Percentiles rank a stretch among this genome's conserved stretches.
These are phyloP conservation scores for Cystobasidium pallidum DNA, from an alignment of 1,284 basidiomycete species.

Conservation along the genomic window DNA sequence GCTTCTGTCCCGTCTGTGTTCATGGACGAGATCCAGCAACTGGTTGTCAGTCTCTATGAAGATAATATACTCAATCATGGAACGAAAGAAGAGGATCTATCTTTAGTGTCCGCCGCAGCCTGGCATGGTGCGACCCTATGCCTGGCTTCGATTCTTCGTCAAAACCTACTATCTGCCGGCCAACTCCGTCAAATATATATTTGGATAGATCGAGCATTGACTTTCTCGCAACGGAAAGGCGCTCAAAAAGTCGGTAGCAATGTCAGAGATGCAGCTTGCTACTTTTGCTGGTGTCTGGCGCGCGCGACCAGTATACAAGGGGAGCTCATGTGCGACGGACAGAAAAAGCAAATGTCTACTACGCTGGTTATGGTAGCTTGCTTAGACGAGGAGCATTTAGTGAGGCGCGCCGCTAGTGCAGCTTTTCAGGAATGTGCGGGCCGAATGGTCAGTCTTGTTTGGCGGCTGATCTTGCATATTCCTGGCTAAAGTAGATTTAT, in stretches of 20 bases:
- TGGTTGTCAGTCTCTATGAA: conserved; percentile 69
- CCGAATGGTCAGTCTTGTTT: conserved; percentile 68
- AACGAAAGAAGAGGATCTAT: conserved; percentile 69
- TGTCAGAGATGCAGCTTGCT: conserved; percentile 91
- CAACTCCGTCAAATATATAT: conserved; percentile 68
- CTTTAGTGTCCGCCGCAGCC: conserved; percentile 66
- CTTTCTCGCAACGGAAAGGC: conserved; percentile 89
- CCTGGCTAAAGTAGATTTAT: conserved; percentile 46
- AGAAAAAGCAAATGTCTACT: conserved; percentile 68
- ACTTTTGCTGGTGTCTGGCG: conserved; percentile 92
- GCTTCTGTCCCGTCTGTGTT: conserved; percentile 77
- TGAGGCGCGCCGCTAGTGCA: conserved; percentile 94
- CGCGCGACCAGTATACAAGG: conserved; percentile 61
- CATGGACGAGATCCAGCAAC: conserved; percentile 76
- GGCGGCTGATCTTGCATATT: not conserved
- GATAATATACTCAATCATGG: conserved; percentile 66
- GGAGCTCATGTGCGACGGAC: conserved; percentile 49
- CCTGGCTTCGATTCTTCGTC: conserved; percentile 85
- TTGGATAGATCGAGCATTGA: conserved; percentile 82
- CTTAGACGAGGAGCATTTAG: conserved; percentile 91
- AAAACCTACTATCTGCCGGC: conserved; percentile 69
- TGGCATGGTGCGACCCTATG: conserved; percentile 96
- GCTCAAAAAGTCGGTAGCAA: conserved; percentile 90
- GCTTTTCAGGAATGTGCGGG: conserved; percentile 98
- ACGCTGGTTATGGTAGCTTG: conserved; percentile 75